phyloP scores from a whole-genome alignment of 176 grass and related monocot species.

The Saccharum spontaneum region DNA sequence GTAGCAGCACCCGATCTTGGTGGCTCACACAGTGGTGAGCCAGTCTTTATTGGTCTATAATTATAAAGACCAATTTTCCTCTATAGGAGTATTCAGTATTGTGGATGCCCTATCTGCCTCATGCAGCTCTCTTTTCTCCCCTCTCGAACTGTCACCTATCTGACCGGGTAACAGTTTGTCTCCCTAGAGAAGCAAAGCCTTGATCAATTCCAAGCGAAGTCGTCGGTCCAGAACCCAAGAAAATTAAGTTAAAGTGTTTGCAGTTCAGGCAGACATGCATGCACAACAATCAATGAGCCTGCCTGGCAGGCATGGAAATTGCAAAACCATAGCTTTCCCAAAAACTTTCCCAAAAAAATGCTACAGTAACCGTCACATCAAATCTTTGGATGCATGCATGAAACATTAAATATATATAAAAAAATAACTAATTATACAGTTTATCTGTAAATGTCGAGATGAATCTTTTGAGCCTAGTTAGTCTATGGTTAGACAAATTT shows the following conservation, averaged over 20 bases:
- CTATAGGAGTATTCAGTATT: background rate
- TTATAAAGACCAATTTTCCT: background rate
- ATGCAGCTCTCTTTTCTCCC: background rate
- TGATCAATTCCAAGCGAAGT: constrained; percentile 26
- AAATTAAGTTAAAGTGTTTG: constrained; percentile 24
- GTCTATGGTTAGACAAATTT: too few species aligned
- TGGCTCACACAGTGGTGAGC: too few species aligned
- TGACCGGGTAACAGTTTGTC: constrained; percentile 42
- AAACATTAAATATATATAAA: too few species aligned
- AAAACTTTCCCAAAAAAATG: too few species aligned
- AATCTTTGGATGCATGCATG: too few species aligned
- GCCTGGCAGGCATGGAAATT: constrained; percentile 7
- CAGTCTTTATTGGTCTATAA: background rate
- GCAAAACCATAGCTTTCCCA: constrained; percentile 31
- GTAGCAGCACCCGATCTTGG: too few species aligned
- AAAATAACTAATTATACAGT: too few species aligned
- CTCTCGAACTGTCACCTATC: background rate
- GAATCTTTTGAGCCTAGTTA: too few species aligned
- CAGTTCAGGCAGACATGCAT: constrained; percentile 26
- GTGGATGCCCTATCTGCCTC: background rate
- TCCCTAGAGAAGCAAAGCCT: constrained; percentile 1
- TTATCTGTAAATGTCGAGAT: too few species aligned
- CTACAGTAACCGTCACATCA: too few species aligned
- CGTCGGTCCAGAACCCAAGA: constrained; percentile 21
- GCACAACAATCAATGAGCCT: constrained; percentile 17